phyloP scores from a whole-genome alignment of 176 grass and related monocot genomes.

The Cocos nucifera region DNA sequence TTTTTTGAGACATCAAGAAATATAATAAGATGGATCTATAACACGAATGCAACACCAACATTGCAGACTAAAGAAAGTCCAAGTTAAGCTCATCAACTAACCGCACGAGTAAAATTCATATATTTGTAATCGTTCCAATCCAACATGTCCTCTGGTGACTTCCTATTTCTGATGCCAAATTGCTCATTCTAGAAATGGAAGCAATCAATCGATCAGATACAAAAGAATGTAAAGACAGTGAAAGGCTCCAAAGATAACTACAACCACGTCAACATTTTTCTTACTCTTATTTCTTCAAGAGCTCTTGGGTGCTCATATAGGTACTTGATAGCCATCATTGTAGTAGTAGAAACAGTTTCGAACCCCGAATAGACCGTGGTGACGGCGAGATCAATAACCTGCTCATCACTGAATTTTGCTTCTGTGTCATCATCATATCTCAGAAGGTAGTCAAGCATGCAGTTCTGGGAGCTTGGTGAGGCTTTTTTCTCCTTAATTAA shows the following conservation, averaged over 20 bases:
- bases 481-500: conserved; percentile 9
- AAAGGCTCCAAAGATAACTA: not conserved
- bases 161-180: conserved; percentile 6
- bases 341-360: conserved; percentile 10
- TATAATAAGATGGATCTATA: too few species aligned
- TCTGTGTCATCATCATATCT: not conserved
- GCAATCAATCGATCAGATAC: too few species aligned
- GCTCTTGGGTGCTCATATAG: conserved; percentile 1
- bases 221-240: not conserved
- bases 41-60: too few species aligned
- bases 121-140: conserved; percentile 21
- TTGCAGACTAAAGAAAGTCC: too few species aligned
- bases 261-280: not conserved
- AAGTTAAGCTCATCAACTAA: not conserved
- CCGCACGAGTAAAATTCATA: conserved; percentile 14
- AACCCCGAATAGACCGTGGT: conserved; percentile 6
- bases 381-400: conserved; percentile 4
- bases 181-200: conserved; percentile 9
- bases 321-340: conserved; percentile 16
- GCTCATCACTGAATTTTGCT: conserved; percentile 4
- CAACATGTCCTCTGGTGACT: not conserved
- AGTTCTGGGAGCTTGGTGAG: not conserved
- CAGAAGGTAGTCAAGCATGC: conserved; percentile 3
- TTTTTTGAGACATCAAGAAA: too few species aligned
- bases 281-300: conserved; percentile 18